Conservation (phyloP, 2,329 filamentous ascomycete genomes). For the Aspergillus piperis region DNA sequence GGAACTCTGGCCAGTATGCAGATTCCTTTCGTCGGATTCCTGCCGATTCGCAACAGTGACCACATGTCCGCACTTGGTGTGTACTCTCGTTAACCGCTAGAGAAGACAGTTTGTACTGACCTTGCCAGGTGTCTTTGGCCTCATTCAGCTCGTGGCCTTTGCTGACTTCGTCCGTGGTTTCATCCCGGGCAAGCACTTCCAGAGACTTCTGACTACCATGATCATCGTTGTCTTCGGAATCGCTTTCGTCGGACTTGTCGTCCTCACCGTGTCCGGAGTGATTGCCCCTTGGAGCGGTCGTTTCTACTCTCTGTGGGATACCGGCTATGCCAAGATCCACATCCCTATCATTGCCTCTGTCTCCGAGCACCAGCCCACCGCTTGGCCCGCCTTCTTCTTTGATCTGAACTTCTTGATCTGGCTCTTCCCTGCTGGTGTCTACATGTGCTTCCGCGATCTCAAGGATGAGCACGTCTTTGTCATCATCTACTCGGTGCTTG, state of each 20-base stretch:
- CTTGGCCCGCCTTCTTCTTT: constrained; percentile 99
- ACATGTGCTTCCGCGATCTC: constrained; percentile 93
- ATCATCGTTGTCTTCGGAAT: constrained; percentile 73
- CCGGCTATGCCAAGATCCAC: constrained; percentile 97
- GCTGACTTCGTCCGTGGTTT: constrained; percentile 88
- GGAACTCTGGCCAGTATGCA: constrained; percentile 98
- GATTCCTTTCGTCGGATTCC: constrained; percentile 96
- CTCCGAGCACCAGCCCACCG: constrained; percentile 97
- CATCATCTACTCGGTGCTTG: constrained; percentile 93
- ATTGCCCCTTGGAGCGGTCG: constrained; percentile 97
- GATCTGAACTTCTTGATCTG: constrained; percentile 98
- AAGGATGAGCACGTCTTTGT: constrained; percentile 97
- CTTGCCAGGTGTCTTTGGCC: constrained; percentile 79
- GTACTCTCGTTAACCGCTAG: constrained; percentile 28
- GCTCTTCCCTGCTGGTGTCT: constrained; percentile 98
- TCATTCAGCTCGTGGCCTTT: constrained; percentile 90
- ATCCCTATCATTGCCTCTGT: constrained; percentile 99
- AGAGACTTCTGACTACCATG: constrained; percentile 78
- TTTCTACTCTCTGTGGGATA: constrained; percentile 99
- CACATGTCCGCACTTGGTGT: constrained; percentile 95
- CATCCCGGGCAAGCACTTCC: constrained; percentile 89
- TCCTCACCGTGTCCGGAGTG: constrained; percentile 81
- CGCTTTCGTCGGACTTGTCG: constrained; percentile 72
- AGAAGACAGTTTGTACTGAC: constrained; percentile 22
- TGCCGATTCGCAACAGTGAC: constrained; percentile 94